phyloP scores from a whole-genome alignment of 2,329 filamentous ascomycete species.

The Fusarium pseudoanthophilum region DNA sequence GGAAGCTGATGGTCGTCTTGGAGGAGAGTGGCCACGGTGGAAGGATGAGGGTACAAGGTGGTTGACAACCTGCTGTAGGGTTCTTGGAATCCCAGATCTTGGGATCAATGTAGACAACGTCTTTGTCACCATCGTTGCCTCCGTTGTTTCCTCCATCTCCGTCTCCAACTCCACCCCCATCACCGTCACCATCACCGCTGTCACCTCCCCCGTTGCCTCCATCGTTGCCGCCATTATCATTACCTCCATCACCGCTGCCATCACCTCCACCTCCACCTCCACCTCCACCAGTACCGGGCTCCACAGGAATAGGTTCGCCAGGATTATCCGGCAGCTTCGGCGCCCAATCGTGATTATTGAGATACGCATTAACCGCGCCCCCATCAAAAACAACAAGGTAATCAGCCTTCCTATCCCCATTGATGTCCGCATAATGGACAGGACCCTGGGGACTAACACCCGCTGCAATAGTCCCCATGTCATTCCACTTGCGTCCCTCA shows the following conservation, averaged over 20 bases:
- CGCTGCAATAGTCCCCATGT: conserved; percentile 10
- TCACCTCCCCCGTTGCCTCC: background rate
- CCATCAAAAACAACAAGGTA: conserved; percentile 22
- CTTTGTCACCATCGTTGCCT: background rate
- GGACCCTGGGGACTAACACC: conserved; percentile 19
- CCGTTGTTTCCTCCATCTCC: background rate
- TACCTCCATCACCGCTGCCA: background rate
- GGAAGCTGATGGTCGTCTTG: conserved; percentile 19
- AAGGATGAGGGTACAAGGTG: conserved; percentile 16
- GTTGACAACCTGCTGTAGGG: conserved; percentile 9
- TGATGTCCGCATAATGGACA: conserved; percentile 29
- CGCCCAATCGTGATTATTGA: conserved; percentile 13
- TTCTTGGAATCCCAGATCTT: conserved; percentile 4
- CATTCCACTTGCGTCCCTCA: conserved; percentile 11
- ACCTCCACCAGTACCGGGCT: background rate
- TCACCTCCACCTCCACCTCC: background rate
- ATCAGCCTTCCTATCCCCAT: conserved; percentile 31
- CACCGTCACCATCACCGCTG: background rate
- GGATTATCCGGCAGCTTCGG: background rate
- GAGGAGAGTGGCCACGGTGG: conserved; percentile 21
- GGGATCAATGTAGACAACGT: conserved; percentile 15
- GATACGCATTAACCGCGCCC: conserved; percentile 21
- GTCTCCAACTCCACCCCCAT: background rate
- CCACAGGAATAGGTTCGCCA: background rate
- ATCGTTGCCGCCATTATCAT: background rate